Evolutionary conservation across 371 early-diverging fungal species (phyloP).

Genomic region (Homolaphlyctis polyrhiza): DNA sequence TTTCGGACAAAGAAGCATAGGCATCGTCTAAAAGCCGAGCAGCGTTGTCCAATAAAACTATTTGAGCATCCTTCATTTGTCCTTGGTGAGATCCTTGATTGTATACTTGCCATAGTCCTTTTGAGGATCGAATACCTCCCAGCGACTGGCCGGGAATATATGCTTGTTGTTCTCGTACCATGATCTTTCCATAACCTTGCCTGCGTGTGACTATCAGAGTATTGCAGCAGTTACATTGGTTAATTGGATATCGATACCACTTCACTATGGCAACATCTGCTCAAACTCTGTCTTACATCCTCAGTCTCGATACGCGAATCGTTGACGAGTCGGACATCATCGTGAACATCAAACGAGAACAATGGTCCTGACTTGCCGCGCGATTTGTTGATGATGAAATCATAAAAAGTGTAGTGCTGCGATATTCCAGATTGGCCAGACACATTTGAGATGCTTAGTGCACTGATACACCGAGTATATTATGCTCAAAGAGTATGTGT

Average conservation of each 20-base stretch:
- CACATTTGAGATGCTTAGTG: too few species aligned
- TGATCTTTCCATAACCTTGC: constrained; percentile 86
- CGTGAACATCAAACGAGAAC: constrained; percentile 90
- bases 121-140: constrained; percentile 91
- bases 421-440: neutral
- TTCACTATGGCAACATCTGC: neutral
- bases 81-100: constrained; percentile 34
- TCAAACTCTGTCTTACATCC: constrained; percentile 47
- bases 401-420: constrained; percentile 92
- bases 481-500: neutral
- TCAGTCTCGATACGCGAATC: constrained; percentile 82
- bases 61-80: neutral
- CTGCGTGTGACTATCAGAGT: constrained; percentile 74
- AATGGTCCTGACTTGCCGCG: constrained; percentile 94
- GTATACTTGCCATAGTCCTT: constrained; percentile 84
- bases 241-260: neutral
- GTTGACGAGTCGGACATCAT: constrained; percentile 82
- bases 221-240: neutral
- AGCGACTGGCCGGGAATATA: constrained; percentile 91
- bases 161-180: constrained; percentile 97
- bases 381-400: constrained; percentile 92
- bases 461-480: too few species aligned
- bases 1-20: neutral
- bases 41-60: neutral
- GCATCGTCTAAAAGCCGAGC: neutral